Percentiles rank a stretch among this genome's conserved stretches.
phyloP scores from a whole-genome alignment of 164 flowering plant species.

The Vitis vinifera region DNA sequence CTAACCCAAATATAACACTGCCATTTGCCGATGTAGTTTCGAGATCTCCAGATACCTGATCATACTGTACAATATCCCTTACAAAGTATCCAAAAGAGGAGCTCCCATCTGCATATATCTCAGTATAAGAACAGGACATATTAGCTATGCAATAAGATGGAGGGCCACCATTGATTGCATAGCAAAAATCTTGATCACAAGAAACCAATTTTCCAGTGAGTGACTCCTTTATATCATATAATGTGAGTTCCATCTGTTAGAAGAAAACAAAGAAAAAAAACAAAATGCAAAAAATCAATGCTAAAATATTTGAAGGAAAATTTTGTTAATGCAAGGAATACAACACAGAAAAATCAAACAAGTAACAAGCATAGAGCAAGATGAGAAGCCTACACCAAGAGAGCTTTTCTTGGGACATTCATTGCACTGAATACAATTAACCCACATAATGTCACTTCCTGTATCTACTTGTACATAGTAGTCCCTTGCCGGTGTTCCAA shows the following conservation, averaged over 20 bases:
- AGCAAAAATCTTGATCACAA: conserved; percentile 66
- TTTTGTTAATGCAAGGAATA: no score
- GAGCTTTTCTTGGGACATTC: conserved; percentile 77
- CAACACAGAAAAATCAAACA: neutral
- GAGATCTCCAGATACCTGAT: conserved; percentile 57
- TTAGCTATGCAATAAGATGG: conserved; percentile 50
- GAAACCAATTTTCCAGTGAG: conserved; percentile 54
- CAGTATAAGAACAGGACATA: conserved; percentile 51
- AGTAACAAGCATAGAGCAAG: neutral
- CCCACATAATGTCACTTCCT: conserved; percentile 92
- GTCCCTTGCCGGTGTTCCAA: conserved; percentile 82
- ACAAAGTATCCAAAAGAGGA: conserved; percentile 64
- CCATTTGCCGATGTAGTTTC: conserved; percentile 55
- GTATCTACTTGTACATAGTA: conserved; percentile 92
- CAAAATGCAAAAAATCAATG: neutral
- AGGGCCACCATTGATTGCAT: conserved; percentile 39
- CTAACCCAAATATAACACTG: conserved; percentile 62
- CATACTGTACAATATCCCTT: conserved; percentile 52
- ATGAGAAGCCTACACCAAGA: conserved; percentile 59
- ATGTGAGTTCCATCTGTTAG: conserved; percentile 66
- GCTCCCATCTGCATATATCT: conserved; percentile 64
- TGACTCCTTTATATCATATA: conserved; percentile 64
- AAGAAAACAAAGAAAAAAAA: neutral
- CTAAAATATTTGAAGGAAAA: no score
- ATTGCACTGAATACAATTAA: conserved; percentile 79